These are phyloP conservation scores for Cystobasidium onofrii DNA, from an alignment of 768 basidiomycete genomes.

Conservation along the genomic window DNA sequence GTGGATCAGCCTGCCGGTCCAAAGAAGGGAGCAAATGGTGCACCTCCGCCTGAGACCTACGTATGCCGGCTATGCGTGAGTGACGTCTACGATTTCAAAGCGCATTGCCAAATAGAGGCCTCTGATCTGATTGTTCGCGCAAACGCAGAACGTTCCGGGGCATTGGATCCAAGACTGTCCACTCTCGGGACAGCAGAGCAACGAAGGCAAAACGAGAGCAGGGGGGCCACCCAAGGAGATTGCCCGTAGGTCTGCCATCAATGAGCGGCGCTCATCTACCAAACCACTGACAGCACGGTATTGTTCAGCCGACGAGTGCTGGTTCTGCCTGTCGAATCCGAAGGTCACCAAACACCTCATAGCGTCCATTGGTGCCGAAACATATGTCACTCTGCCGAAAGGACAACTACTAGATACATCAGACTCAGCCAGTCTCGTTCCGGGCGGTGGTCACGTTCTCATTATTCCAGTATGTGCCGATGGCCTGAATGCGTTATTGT, in stretches of 20 bases:
- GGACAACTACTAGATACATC: conserved; percentile 83
- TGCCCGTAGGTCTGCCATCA: conserved; percentile 53
- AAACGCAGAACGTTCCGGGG: conserved; percentile 42
- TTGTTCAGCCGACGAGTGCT: conserved; percentile 74
- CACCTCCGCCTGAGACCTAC: conserved; percentile 74
- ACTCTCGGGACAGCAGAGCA: conserved; percentile 51
- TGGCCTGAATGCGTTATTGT: not conserved
- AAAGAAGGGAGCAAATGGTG: conserved; percentile 56
- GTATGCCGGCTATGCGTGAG: conserved; percentile 86
- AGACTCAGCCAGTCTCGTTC: conserved; percentile 52
- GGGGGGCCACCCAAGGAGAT: conserved; percentile 67
- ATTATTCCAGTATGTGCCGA: conserved; percentile 61
- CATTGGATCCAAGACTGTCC: conserved; percentile 86
- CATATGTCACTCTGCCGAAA: conserved; percentile 91
- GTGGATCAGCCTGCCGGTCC: conserved; percentile 48
- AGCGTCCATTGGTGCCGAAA: conserved; percentile 83
- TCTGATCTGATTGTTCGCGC: not conserved
- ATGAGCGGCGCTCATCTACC: not conserved
- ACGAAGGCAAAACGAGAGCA: conserved; percentile 45
- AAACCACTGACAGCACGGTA: not conserved
- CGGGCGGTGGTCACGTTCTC: conserved; percentile 91
- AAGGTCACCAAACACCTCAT: conserved; percentile 92
- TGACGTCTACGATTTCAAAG: conserved; percentile 40
- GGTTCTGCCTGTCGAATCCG: conserved; percentile 97
- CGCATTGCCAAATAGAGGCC: not conserved